Percentiles rank a stretch among this genome's conserved stretches.
Evolutionary conservation across 345 rosid genomes (phyloP).

Genomic region (Rhizophora mangle): DNA sequence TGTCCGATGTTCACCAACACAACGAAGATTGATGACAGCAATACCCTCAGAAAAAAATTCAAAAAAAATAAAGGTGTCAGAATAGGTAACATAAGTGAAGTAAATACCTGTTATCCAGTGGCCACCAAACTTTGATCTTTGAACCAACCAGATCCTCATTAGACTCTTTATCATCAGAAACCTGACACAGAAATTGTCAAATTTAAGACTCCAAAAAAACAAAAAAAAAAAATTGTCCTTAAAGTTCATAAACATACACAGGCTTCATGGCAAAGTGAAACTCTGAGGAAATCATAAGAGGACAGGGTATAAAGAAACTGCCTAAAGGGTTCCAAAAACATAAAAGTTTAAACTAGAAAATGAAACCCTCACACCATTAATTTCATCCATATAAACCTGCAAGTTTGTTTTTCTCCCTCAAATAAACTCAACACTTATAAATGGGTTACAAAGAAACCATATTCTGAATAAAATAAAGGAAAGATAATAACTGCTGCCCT

Average conservation of each 20-base stretch:
- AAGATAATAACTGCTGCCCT: too few species aligned
- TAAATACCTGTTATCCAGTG: conserved; percentile 61
- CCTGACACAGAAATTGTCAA: conserved; percentile 40
- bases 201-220: conserved; percentile 17
- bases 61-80: not conserved
- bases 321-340: too few species aligned
- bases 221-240: not conserved
- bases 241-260: not conserved
- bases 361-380: too few species aligned
- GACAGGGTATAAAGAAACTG: too few species aligned
- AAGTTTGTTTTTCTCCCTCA: too few species aligned
- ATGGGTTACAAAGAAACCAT: too few species aligned
- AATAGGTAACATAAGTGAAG: not conserved
- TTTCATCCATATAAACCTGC: too few species aligned
- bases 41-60: not conserved
- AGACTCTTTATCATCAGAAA: conserved; percentile 39
- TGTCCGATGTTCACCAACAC: not conserved
- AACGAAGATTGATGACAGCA: not conserved
- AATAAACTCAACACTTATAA: too few species aligned
- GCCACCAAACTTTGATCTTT: conserved; percentile 92
- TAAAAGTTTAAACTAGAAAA: too few species aligned
- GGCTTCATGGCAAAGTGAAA: not conserved
- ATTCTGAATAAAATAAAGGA: too few species aligned
- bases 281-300: too few species aligned
- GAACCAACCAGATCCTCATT: conserved; percentile 62